Conservation (phyloP, 345 rosid genomes). For the Citrus glauca region DNA sequence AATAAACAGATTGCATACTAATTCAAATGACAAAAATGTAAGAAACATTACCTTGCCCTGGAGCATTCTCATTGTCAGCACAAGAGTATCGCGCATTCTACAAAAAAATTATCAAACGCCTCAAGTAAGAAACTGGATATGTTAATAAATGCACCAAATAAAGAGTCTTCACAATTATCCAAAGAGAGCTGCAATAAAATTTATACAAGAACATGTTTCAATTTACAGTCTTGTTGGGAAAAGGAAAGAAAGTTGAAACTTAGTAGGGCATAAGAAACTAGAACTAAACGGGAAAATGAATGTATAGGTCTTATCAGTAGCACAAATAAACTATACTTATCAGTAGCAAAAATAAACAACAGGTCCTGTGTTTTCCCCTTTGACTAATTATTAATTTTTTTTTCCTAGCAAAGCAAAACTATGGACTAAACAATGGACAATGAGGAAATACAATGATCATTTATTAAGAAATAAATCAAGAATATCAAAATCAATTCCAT, state of each 20-base stretch:
- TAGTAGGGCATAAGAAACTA: too few species aligned
- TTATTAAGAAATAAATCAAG: neutral
- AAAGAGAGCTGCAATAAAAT: neutral
- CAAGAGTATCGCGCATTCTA: neutral
- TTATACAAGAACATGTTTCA: neutral
- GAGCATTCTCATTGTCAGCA: neutral
- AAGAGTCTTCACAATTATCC: neutral
- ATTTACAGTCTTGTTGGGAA: neutral
- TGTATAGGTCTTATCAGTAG: neutral
- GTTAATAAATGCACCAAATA: neutral
- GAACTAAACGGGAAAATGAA: neutral
- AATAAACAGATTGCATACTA: neutral
- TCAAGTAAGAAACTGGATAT: neutral
- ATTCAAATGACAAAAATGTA: neutral
- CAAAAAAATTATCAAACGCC: neutral
- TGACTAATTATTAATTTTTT: neutral
- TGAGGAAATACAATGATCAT: neutral
- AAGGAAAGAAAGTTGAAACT: neutral
- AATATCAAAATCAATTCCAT: neutral
- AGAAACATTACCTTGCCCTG: neutral
- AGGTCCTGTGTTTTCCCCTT: neutral
- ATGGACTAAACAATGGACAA: neutral
- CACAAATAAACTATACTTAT: too few species aligned
- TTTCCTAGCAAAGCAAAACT: neutral
- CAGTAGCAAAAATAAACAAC: neutral